A percentile compares a stretch with the other conserved stretches of the same genome.
Evolutionary conservation across 2,329 filamentous ascomycete species (phyloP).

Genomic region (Colletotrichum musicola): DNA sequence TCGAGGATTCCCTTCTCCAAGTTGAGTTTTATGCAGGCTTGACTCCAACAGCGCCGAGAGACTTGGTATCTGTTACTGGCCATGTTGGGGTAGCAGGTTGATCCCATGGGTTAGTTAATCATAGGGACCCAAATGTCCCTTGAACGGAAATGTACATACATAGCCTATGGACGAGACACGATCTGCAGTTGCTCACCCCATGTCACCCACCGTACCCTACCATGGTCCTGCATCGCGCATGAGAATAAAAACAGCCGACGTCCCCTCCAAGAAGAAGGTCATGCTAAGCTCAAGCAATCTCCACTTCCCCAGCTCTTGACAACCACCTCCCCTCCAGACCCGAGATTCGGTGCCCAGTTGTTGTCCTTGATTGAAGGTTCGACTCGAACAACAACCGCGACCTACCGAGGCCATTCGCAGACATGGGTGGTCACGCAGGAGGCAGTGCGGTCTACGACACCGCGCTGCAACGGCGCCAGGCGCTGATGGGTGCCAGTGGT

Average conservation of each 20-base stretch:
- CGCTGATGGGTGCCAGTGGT: slow-evolving; percentile 66
- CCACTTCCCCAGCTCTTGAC: background rate
- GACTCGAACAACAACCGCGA: background rate
- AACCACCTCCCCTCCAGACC: background rate
- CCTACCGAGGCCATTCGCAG: background rate
- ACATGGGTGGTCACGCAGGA: slow-evolving; percentile 57
- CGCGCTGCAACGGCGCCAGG: slow-evolving; percentile 63
- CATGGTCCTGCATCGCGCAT: background rate
- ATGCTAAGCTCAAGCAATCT: background rate
- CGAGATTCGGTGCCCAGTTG: background rate
- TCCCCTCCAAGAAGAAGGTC: slow-evolving; percentile 2
- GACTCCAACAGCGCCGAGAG: background rate
- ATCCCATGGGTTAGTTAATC: background rate
- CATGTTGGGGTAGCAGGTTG: background rate
- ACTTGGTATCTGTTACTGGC: background rate
- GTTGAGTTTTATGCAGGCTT: background rate
- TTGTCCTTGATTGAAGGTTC: background rate
- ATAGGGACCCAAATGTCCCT: background rate
- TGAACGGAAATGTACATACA: background rate
- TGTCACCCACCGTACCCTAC: too few species aligned
- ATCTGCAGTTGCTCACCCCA: background rate
- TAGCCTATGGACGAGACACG: background rate
- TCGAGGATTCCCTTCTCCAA: background rate
- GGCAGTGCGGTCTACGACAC: slow-evolving; percentile 60
- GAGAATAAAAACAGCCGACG: slow-evolving; percentile 10